phyloP scores from a whole-genome alignment of 148 eudicot species.

The Chenopodium album region DNA sequence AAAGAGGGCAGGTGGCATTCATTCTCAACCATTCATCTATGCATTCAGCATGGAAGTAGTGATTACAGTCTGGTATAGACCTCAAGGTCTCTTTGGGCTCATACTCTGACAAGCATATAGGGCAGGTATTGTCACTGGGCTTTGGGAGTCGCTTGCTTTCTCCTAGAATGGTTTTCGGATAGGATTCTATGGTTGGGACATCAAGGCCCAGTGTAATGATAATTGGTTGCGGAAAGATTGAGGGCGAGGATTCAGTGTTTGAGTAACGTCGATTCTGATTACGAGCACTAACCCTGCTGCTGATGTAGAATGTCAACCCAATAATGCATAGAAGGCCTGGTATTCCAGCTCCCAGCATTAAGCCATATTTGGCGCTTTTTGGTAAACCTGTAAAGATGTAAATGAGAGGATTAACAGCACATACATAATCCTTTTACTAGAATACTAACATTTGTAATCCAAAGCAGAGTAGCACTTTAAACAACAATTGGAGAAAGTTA shows the following conservation, averaged over 20 bases:
- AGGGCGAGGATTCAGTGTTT: slow-evolving; percentile 28
- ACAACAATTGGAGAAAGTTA: no score
- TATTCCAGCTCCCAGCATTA: slow-evolving; percentile 57
- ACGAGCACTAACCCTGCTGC: slow-evolving; percentile 25
- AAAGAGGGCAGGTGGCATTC: slow-evolving; percentile 77
- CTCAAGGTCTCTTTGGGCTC: slow-evolving; percentile 60
- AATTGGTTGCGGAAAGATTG: slow-evolving; percentile 42
- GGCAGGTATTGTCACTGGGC: slow-evolving; percentile 47
- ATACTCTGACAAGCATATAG: slow-evolving; percentile 77
- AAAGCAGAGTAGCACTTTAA: no score
- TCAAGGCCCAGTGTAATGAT: slow-evolving; percentile 44
- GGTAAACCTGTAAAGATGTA: slow-evolving; percentile 50
- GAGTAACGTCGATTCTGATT: slow-evolving; percentile 11
- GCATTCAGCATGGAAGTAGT: slow-evolving; percentile 75
- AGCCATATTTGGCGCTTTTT: slow-evolving; percentile 49
- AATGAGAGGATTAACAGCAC: not conserved
- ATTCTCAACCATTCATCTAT: slow-evolving; percentile 82
- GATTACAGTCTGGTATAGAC: slow-evolving; percentile 74
- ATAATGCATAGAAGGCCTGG: slow-evolving; percentile 51
- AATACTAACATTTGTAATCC: no score
- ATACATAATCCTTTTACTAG: no score
- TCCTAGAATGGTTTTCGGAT: slow-evolving; percentile 60
- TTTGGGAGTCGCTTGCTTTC: slow-evolving; percentile 64
- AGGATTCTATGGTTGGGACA: slow-evolving; percentile 55
- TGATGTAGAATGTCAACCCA: slow-evolving; percentile 41